phyloP scores from a whole-genome alignment of 1,284 basidiomycete genomes.

The Ganoderma resinaceum region DNA sequence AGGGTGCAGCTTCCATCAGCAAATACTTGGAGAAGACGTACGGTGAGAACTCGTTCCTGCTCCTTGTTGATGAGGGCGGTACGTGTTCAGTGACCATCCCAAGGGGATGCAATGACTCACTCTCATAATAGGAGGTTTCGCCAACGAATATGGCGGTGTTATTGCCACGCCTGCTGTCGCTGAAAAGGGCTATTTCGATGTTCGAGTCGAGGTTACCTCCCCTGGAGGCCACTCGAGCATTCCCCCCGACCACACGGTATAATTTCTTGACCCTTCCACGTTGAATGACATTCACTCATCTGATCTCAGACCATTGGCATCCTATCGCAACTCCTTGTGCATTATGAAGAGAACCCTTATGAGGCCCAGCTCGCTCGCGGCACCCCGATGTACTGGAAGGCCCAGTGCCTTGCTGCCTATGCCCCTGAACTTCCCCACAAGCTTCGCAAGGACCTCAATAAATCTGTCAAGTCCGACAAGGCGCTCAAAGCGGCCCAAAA shows the following conservation, averaged over 20 bases:
- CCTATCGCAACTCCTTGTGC: conserved; percentile 56
- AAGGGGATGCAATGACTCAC: not conserved
- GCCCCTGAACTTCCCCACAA: conserved; percentile 48
- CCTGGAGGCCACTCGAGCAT: conserved; percentile 74
- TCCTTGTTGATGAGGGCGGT: conserved; percentile 63
- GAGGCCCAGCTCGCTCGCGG: conserved; percentile 46
- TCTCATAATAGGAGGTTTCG: conserved; percentile 41
- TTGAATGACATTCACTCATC: not conserved
- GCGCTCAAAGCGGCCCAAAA: conserved; percentile 51
- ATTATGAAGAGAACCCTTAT: conserved; percentile 58
- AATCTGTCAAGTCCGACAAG: conserved; percentile 47
- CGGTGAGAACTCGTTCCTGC: conserved; percentile 59
- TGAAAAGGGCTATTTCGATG: conserved; percentile 73
- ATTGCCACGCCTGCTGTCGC: conserved; percentile 59
- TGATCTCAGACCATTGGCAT: conserved; percentile 58
- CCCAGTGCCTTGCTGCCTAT: conserved; percentile 55
- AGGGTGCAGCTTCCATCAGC: conserved; percentile 58
- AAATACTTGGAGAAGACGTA: conserved; percentile 55
- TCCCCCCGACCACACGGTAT: conserved; percentile 63
- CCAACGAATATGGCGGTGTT: conserved; percentile 44
- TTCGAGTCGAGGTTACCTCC: conserved; percentile 58
- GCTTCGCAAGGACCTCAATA: conserved; percentile 47
- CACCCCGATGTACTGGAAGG: conserved; percentile 51
- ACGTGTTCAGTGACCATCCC: conserved; percentile 19
- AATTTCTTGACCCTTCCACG: not conserved